These are phyloP conservation scores for Aspergillus sp. DNA, from an alignment of 2,329 filamentous ascomycete genomes.

Conservation along the genomic window DNA sequence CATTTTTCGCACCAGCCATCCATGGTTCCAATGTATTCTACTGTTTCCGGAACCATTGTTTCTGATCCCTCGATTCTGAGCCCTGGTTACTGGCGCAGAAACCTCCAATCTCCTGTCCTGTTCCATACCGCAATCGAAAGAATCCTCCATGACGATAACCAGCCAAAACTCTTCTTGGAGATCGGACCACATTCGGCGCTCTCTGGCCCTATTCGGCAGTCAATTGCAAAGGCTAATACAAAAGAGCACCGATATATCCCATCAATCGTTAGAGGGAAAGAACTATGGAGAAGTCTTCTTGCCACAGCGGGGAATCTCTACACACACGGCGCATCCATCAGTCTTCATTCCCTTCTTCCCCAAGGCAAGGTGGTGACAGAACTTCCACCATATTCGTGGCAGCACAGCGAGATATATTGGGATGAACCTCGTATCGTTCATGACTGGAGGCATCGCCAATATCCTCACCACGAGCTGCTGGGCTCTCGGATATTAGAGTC, in stretches of 20 bases:
- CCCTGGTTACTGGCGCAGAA: constrained; percentile 11
- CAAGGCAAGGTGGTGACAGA: constrained; percentile 10
- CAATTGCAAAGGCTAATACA: constrained; percentile 6
- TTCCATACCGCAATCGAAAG: constrained; percentile 10
- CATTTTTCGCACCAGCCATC: constrained; percentile 2
- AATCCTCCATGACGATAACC: constrained; percentile 1
- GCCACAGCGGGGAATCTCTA: constrained; percentile 7
- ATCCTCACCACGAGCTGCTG: constrained; percentile 23
- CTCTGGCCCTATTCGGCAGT: constrained; percentile 14
- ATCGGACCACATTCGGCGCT: constrained; percentile 26
- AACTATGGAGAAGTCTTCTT: constrained; percentile 3
- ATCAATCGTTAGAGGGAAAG: constrained; percentile 3
- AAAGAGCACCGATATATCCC: constrained; percentile 1
- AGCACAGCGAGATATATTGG: constrained; percentile 16
- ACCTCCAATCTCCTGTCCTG: constrained; percentile 15
- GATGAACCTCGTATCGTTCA: constrained; percentile 9
- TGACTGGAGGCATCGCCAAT: constrained; percentile 16
- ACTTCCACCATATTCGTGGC: constrained; percentile 19
- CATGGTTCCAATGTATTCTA: constrained; percentile 2
- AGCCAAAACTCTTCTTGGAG: constrained; percentile 20
- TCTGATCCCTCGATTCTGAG: constrained; percentile 1
- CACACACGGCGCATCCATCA: constrained; percentile 1
- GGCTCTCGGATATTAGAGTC: constrained; percentile 20
- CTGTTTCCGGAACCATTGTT: not conserved
- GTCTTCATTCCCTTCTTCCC: not conserved